A percentile compares a stretch with the other conserved stretches of the same genome.
Conservation (phyloP, 108 stramenopile species). For the Mayamaea pseudoterrestris region DNA sequence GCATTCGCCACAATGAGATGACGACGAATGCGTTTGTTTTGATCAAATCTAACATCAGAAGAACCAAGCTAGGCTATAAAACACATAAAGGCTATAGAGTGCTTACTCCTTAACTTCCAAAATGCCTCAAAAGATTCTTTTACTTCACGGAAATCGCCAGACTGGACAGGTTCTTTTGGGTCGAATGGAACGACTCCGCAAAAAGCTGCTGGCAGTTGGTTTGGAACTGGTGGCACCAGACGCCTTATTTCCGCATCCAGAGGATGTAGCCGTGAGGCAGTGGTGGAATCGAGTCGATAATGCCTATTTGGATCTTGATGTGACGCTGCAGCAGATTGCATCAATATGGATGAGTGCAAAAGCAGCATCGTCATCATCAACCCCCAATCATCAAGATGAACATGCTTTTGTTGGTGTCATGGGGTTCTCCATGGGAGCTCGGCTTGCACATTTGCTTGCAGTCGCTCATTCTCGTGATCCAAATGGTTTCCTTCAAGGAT, state of each 20-base stretch:
- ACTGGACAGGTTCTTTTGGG: conserved; percentile 56
- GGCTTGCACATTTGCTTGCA: conserved; percentile 47
- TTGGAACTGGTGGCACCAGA: conserved; percentile 55
- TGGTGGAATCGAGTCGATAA: conserved; percentile 32
- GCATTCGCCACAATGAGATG: no score
- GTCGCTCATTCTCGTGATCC: conserved; percentile 3
- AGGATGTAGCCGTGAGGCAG: conserved; percentile 6
- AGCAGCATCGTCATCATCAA: background rate
- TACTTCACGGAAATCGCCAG: conserved; percentile 72
- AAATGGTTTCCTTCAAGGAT: conserved; percentile 22
- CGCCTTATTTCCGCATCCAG: conserved; percentile 29
- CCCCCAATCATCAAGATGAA: no score
- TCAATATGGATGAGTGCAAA: conserved; percentile 18
- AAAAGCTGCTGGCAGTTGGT: conserved; percentile 21
- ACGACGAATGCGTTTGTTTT: no score
- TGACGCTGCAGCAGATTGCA: conserved; percentile 27
- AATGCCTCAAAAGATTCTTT: conserved; percentile 15
- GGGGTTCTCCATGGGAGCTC: conserved; percentile 71
- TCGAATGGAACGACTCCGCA: conserved; percentile 41
- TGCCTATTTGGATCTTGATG: conserved; percentile 48
- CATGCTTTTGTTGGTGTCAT: conserved; percentile 40
- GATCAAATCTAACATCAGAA: no score
- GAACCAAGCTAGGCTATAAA: no score
- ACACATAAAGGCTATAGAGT: no score
- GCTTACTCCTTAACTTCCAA: background rate